Evolutionary conservation across 352 stramenopile species (phyloP).

Genomic region (Globisporangium paddicum): DNA sequence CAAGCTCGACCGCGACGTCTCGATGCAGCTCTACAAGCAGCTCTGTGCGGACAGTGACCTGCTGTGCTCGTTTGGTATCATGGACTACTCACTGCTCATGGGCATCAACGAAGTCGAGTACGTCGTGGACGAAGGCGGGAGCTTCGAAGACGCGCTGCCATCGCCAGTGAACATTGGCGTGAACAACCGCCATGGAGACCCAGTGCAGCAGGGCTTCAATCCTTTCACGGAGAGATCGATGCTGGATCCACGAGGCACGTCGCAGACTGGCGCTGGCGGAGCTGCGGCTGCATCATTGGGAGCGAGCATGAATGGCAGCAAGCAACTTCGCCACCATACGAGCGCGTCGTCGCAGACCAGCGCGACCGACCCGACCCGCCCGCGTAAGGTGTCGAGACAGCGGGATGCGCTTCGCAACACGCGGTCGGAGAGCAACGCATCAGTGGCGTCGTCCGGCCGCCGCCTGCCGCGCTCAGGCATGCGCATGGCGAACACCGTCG

Average conservation of each 20-base stretch:
- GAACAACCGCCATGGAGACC: conserved; percentile 9
- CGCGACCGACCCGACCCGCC: conserved; percentile 15
- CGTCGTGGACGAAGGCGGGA: conserved; percentile 64
- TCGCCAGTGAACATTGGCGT: conserved; percentile 23
- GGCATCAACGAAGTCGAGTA: conserved; percentile 88
- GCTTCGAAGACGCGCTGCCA: conserved; percentile 26
- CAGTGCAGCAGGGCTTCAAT: conserved; percentile 35
- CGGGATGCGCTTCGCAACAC: conserved; percentile 32
- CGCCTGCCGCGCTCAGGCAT: conserved; percentile 75
- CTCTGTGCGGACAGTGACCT: conserved; percentile 80
- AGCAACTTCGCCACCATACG: conserved; percentile 41
- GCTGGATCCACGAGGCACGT: conserved; percentile 44
- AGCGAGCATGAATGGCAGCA: neutral
- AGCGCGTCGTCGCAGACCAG: conserved; percentile 53
- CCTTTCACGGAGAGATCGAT: conserved; percentile 65
- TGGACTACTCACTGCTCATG: conserved; percentile 92
- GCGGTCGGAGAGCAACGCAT: conserved; percentile 58
- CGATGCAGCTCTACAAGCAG: conserved; percentile 69
- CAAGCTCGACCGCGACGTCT: conserved; percentile 67
- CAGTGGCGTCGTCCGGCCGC: conserved; percentile 56
- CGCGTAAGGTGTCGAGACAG: conserved; percentile 59
- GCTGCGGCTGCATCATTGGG: neutral
- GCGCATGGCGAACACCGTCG: conserved; percentile 82
- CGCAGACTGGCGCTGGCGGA: neutral
- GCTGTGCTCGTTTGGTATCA: conserved; percentile 87